These are phyloP conservation scores for Phialophora macrospora DNA, from an alignment of 2,329 filamentous ascomycete genomes.

Conservation along the genomic window DNA sequence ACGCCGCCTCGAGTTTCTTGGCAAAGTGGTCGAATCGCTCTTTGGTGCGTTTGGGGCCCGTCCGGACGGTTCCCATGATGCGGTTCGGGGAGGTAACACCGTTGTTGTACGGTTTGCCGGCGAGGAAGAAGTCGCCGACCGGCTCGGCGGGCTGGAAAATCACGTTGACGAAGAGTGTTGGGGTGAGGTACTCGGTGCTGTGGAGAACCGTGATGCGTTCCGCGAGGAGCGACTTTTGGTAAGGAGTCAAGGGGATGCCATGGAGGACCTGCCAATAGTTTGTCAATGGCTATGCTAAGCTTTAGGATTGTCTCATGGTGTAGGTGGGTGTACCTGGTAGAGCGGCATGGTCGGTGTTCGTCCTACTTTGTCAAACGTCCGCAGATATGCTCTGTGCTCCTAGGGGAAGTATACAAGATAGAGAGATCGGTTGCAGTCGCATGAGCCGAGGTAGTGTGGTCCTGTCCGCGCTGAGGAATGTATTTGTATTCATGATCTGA, in stretches of 20 bases:
- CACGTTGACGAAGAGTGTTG: slow-evolving; percentile 38
- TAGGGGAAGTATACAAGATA: neutral
- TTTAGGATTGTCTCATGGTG: neutral
- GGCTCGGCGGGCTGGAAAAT: slow-evolving; percentile 18
- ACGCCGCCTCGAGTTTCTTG: slow-evolving; percentile 32
- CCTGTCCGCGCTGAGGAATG: neutral
- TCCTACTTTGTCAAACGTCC: neutral
- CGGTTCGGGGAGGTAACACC: slow-evolving; percentile 24
- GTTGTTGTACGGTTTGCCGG: slow-evolving; percentile 27
- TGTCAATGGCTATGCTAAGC: neutral
- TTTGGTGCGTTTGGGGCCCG: slow-evolving; percentile 32
- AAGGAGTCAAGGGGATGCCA: slow-evolving; percentile 25
- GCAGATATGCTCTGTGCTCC: neutral
- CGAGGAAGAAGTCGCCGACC: slow-evolving; percentile 26
- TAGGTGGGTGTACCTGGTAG: neutral
- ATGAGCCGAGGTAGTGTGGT: neutral
- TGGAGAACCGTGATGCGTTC: slow-evolving; percentile 35
- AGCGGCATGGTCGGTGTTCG: neutral
- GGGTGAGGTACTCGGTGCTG: slow-evolving; percentile 34
- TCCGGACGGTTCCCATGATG: slow-evolving; percentile 22
- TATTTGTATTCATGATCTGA: neutral
- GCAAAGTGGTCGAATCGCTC: slow-evolving; percentile 35
- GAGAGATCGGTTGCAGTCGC: neutral
- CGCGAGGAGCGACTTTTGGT: slow-evolving; percentile 34
- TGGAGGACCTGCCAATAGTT: neutral